Base-by-base conservation (phyloP, 306 rosid species). In the Styphnolobium japonicum region DNA sequence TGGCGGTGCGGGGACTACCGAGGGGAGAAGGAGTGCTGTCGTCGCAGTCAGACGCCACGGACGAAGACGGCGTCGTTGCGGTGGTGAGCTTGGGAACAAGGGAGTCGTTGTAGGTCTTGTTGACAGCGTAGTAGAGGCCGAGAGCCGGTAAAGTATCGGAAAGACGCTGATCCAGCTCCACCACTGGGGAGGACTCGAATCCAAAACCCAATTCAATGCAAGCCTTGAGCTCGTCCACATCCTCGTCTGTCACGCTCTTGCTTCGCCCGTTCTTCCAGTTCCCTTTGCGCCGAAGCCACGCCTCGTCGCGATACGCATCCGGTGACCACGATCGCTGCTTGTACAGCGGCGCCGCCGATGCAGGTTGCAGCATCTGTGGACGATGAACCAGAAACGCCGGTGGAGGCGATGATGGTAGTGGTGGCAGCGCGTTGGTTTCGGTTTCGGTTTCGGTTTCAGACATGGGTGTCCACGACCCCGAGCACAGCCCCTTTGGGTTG, bases 301-400 rank as follows among this genome's bases (percentile, higher is more conserved):
- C 94, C 84, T 93, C 96, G 15, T 95, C 96, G 27, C 99, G 96
- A 46, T 25, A 80, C 29, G 80, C 83, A 40, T 95, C 97, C 1
- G 99, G 99, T 11, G 99, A 95, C 99, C 98, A 95, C 0, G 99
- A 95, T 9, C 76, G 82, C 81, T 93, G 97, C 91, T 93, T 95
- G 81, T 79, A 86, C 3, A 95, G 99, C 2, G 92, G 87, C 34
- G 85, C 66, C 1, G 71, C 42, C 0, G 71, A 6, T 0, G 74
- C 7, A 1, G 67, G 52, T 0, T 25, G 76, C 0, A 51, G 7
- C 0, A 78, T 70, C 0, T 75, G 84, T 0, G 84, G 82, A 1
- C 81, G 84, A 0, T 80, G 75, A 73, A 84, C 34, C 5, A 74
- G 82, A 27, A 74, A 63, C 0, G 86, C 55, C 5, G 86, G 82